These are phyloP conservation scores for Micractinium conductrix DNA, from an alignment of 139 green algal species.

Conservation along the genomic window DNA sequence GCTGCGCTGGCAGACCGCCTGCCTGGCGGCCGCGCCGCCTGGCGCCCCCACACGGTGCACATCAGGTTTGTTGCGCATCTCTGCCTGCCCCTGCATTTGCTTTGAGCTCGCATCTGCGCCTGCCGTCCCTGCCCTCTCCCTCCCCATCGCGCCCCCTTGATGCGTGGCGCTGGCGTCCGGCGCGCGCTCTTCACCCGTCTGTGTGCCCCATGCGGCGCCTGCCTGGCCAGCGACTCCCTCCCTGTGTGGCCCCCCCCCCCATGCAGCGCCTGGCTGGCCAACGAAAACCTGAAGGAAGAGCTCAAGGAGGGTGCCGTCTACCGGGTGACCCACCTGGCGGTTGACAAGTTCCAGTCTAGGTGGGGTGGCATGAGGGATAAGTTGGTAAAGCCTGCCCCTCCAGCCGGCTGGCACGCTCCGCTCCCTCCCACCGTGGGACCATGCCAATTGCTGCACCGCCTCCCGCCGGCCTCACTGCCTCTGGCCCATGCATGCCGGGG, in stretches of 20 bases:
- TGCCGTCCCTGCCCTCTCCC: too few species aligned
- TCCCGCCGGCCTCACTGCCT: too few species aligned
- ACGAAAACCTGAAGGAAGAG: background rate
- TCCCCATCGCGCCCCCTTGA: too few species aligned
- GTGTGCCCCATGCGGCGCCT: too few species aligned
- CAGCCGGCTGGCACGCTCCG: background rate
- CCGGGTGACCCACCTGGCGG: background rate
- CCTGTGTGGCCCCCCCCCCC: background rate
- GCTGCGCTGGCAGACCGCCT: background rate
- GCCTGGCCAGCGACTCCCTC: too few species aligned
- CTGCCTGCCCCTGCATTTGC: too few species aligned
- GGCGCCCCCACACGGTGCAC: background rate
- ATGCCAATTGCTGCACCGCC: background rate
- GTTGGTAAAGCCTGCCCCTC: background rate
- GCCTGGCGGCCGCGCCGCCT: background rate
- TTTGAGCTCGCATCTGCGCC: too few species aligned
- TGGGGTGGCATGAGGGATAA: background rate
- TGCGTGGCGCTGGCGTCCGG: too few species aligned
- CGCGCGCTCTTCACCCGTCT: too few species aligned
- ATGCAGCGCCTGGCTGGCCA: conserved; percentile 7
- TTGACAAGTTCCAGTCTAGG: background rate
- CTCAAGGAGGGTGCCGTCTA: conserved; percentile 2
- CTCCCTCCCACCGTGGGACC: background rate
- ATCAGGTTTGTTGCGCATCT: too few species aligned
- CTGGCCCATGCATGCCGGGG: too few species aligned